phyloP scores from a whole-genome alignment of 139 green algal species.

The Nannochloris sp. region DNA sequence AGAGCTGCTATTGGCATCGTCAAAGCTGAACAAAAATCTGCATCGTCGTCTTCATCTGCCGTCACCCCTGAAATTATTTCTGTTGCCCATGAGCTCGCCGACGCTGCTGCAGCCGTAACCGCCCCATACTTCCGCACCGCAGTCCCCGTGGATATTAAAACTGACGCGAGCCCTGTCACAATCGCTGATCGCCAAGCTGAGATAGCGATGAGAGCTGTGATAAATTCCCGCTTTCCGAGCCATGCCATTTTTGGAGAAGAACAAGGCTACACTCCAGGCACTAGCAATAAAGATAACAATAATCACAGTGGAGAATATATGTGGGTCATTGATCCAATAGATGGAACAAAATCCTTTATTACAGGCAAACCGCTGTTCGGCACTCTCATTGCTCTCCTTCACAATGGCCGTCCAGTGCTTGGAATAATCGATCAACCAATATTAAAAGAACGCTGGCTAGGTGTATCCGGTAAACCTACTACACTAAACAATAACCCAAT shows the following conservation, averaged over 20 bases:
- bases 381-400: constrained; percentile 87
- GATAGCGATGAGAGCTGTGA: constrained; percentile 58
- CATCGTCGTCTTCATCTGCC: neutral
- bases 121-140: constrained; percentile 64
- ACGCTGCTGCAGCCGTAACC: constrained; percentile 62
- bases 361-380: constrained; percentile 98
- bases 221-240: constrained; percentile 48
- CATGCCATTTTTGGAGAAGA: constrained; percentile 91
- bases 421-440: constrained; percentile 96
- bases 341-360: constrained; percentile 99
- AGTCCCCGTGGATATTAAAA: constrained; percentile 72
- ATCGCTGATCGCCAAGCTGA: constrained; percentile 77
- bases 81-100: constrained; percentile 63
- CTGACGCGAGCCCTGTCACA: constrained; percentile 73
- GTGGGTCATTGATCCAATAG: constrained; percentile 98
- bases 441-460: constrained; percentile 85
- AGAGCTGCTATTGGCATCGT: no score
- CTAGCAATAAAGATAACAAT: neutral
- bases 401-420: constrained; percentile 79
- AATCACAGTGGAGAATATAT: constrained; percentile 35
- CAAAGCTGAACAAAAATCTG: no score
- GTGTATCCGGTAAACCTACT: constrained; percentile 59
- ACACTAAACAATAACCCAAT: constrained; percentile 80
- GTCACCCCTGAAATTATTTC: constrained; percentile 22
- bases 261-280: constrained; percentile 49